phyloP scores from a whole-genome alignment of 176 grass and related monocot species.

The Bothriochloa decipiens region DNA sequence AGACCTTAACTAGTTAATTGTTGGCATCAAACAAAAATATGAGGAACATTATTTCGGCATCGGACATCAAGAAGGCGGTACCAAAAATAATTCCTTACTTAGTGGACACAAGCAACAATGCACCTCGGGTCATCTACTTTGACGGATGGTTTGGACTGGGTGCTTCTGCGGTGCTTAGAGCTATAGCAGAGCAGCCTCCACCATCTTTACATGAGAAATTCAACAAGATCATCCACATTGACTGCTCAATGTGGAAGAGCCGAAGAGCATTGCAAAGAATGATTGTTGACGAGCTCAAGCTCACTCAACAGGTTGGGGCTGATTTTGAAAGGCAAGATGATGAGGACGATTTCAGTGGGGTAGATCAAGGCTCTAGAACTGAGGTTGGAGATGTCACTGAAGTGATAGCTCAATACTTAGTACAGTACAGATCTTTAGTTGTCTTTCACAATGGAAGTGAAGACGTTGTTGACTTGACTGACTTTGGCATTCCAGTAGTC shows the following conservation, averaged over 20 bases:
- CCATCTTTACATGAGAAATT: slow-evolving; percentile 1
- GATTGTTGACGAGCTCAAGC: neutral
- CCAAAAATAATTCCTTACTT: neutral
- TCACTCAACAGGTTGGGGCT: neutral
- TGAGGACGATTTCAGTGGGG: slow-evolving; percentile 12
- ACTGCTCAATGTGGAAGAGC: slow-evolving; percentile 12
- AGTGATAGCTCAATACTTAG: neutral
- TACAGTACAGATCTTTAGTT: neutral
- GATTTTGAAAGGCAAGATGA: neutral
- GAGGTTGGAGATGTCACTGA: fast-evolving
- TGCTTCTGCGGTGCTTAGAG: slow-evolving; percentile 17
- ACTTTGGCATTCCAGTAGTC: neutral
- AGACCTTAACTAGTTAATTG: neutral
- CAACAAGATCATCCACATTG: slow-evolving; percentile 14
- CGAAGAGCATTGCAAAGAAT: neutral
- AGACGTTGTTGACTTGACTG: fast-evolving
- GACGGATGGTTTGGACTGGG: fast-evolving
- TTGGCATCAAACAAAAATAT: neutral
- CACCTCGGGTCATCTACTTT: neutral
- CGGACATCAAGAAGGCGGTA: fast-evolving
- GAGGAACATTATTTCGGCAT: fast-evolving
- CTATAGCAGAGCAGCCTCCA: neutral
- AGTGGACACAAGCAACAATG: neutral
- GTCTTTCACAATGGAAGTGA: neutral
- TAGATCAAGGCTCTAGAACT: neutral